phyloP scores from a whole-genome alignment of 140 eudicot genomes.

The Anethum foeniculum region DNA sequence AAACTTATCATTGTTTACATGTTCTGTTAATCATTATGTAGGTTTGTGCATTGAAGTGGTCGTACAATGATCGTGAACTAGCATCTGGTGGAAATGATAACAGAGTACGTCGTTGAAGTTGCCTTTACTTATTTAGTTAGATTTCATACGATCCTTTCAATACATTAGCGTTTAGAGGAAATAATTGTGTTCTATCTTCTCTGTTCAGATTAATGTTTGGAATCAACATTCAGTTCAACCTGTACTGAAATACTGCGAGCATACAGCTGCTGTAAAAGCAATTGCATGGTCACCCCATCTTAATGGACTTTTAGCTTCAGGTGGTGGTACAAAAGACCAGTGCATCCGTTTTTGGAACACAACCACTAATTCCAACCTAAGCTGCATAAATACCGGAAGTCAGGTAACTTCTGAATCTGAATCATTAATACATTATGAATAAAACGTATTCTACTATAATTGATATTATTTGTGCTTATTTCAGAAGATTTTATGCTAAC shows the following conservation, averaged over 20 bases:
- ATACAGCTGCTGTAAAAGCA: conserved; percentile 96
- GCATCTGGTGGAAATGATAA: conserved; percentile 98
- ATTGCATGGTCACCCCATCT: conserved; percentile 99
- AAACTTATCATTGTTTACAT: not conserved
- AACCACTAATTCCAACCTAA: conserved; percentile 69
- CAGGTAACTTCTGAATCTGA: conserved; percentile 42
- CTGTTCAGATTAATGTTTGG: conserved; percentile 86
- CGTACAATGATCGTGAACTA: conserved; percentile 84
- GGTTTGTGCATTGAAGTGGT: conserved; percentile 98
- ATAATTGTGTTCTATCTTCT: not conserved
- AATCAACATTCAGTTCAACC: conserved; percentile 88
- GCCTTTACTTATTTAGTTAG: not conserved
- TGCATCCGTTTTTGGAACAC: conserved; percentile 97
- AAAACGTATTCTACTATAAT: not conserved
- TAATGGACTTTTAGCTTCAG: conserved; percentile 87
- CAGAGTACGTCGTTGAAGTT: conserved; percentile 37
- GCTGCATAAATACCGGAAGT: conserved; percentile 94
- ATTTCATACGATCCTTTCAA: not conserved
- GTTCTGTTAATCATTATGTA: conserved; percentile 21
- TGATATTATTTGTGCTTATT: not conserved
- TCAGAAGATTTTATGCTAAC: not conserved
- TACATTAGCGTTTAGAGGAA: not conserved
- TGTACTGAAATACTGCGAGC: conserved; percentile 76
- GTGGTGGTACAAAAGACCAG: conserved; percentile 92
- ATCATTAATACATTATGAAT: not conserved